Conservation (phyloP, 345 rosid species). For the Populus ilicifolia region DNA sequence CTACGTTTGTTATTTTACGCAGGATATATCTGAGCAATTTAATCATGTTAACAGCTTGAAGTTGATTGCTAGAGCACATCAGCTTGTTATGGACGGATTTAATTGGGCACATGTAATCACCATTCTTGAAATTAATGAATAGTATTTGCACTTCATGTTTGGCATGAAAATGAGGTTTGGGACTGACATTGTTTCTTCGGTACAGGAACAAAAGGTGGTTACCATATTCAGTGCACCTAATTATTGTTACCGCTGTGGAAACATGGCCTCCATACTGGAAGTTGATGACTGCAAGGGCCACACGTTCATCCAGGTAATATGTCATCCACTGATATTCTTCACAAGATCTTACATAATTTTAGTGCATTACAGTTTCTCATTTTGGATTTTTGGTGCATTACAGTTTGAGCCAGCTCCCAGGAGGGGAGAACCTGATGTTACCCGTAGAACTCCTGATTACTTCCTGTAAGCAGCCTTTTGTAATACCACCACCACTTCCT, state of each 20-base stretch:
- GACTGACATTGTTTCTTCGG: background rate
- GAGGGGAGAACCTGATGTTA: conserved; percentile 96
- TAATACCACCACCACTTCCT: background rate
- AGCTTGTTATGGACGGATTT: conserved; percentile 93
- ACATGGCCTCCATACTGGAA: conserved; percentile 92
- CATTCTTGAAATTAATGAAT: background rate
- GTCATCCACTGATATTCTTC: background rate
- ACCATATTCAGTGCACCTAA: conserved; percentile 95
- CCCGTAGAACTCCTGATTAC: conserved; percentile 93
- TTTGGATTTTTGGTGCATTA: conserved; percentile 2
- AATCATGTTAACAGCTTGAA: conserved; percentile 82
- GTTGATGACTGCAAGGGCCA: conserved; percentile 91
- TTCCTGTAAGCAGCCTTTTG: conserved; percentile 30
- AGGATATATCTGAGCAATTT: conserved; percentile 97
- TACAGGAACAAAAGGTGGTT: conserved; percentile 92
- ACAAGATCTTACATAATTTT: too few relatives aligned
- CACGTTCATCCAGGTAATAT: conserved; percentile 83
- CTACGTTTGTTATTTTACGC: conserved; percentile 13
- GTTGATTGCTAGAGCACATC: conserved; percentile 92
- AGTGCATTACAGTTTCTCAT: background rate
- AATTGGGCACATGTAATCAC: conserved; percentile 91
- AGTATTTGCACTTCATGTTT: background rate
- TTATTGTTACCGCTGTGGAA: conserved; percentile 96
- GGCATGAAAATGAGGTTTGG: background rate
- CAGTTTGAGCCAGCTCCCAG: conserved; percentile 98